Evolutionary conservation across 306 rosid genomes (phyloP).

Genomic region (Citrullus colocynthis): DNA sequence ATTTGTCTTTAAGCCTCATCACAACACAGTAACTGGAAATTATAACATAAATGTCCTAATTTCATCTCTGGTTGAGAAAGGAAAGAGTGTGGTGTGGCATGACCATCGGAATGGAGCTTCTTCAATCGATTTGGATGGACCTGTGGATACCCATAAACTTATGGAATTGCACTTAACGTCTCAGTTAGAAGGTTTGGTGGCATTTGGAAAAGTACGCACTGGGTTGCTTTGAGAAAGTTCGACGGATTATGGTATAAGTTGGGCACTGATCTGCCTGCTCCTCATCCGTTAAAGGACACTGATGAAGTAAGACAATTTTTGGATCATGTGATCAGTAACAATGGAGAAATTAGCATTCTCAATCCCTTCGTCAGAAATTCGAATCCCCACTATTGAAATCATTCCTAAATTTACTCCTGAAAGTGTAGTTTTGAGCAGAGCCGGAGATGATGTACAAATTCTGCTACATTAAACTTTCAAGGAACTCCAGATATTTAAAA

Average conservation of each 20-base stretch:
- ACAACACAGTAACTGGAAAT: slow-evolving; percentile 69
- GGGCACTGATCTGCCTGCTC: slow-evolving; percentile 67
- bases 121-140: slow-evolving; percentile 48
- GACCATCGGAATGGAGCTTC: slow-evolving; percentile 56
- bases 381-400: not conserved
- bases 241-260: slow-evolving; percentile 63
- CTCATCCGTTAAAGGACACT: slow-evolving; percentile 35
- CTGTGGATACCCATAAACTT: slow-evolving; percentile 29
- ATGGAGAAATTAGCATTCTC: slow-evolving; percentile 45
- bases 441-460: not conserved
- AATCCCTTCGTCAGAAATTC: no score
- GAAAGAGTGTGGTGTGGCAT: slow-evolving; percentile 69
- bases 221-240: slow-evolving; percentile 66
- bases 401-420: not conserved
- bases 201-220: slow-evolving; percentile 76
- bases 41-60: slow-evolving; percentile 82
- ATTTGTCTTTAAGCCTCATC: slow-evolving; percentile 63
- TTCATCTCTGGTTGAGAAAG: slow-evolving; percentile 59
- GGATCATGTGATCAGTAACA: slow-evolving; percentile 37
- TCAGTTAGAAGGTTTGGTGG: slow-evolving; percentile 50
- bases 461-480: not conserved
- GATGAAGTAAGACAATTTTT: slow-evolving; percentile 42
- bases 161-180: slow-evolving; percentile 76
- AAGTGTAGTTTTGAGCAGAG: not conserved
- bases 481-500: not conserved